phyloP scores from a whole-genome alignment of 257 asterid genomes.

The Pogostemon cablin region DNA sequence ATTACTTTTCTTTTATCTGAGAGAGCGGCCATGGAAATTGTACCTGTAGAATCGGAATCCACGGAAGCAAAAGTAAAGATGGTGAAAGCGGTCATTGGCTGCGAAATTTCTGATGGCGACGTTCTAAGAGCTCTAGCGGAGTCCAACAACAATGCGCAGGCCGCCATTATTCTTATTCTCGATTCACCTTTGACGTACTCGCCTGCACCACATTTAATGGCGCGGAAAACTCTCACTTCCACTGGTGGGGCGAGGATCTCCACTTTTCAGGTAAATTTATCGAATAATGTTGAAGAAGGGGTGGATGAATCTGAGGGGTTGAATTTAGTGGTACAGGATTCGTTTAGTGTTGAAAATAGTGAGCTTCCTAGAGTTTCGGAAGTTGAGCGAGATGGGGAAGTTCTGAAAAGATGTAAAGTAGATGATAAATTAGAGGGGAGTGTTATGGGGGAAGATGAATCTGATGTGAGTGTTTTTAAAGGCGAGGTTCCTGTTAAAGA shows the following conservation, averaged over 20 bases:
- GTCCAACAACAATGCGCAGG: constrained; percentile 32
- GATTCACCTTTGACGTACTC: constrained; percentile 26
- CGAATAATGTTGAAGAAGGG: constrained; percentile 15
- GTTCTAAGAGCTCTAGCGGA: constrained; percentile 35
- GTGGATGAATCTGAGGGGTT: constrained; percentile 23
- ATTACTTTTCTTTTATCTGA: neutral
- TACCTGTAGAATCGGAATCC: constrained; percentile 29
- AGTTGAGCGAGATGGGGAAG: constrained; percentile 23
- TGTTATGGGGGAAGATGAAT: constrained; percentile 44
- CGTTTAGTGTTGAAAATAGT: constrained; percentile 24
- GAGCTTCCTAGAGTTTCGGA: constrained; percentile 10
- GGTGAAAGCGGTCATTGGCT: constrained; percentile 38
- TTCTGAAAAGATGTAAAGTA: neutral
- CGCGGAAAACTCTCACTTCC: constrained; percentile 53
- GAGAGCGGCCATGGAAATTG: constrained; percentile 34
- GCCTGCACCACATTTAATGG: constrained; percentile 14
- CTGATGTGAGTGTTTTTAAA: constrained; percentile 23
- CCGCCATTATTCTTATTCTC: constrained; percentile 35
- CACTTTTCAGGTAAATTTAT: constrained; percentile 26
- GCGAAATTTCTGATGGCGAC: constrained; percentile 36
- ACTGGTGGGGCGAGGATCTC: constrained; percentile 64
- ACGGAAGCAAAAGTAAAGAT: constrained; percentile 37
- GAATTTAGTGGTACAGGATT: constrained; percentile 25
- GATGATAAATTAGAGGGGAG: constrained; percentile 15
- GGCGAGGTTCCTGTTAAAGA: constrained; percentile 10